Evolutionary conservation across 306 rosid species (phyloP).

Genomic region (Fragaria vesca): DNA sequence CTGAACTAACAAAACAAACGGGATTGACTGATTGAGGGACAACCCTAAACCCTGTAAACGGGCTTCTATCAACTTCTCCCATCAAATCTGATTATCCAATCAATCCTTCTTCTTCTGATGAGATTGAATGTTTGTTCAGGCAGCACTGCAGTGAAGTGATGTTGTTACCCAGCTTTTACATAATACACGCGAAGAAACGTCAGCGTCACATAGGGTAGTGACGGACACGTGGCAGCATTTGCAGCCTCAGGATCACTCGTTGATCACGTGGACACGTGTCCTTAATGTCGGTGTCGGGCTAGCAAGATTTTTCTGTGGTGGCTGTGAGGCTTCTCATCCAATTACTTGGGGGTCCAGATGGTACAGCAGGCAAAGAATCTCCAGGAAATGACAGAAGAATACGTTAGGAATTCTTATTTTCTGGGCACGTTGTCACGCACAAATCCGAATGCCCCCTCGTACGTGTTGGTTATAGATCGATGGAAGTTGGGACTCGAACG

Average conservation of each 20-base stretch:
- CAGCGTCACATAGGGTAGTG: not conserved
- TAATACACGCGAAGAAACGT: not conserved
- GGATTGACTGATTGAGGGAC: not conserved
- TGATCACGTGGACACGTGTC: slow-evolving; percentile 26
- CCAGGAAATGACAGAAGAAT: not conserved
- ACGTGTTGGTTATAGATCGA: too few relatives aligned
- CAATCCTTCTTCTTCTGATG: not conserved
- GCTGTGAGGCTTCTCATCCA: slow-evolving; percentile 11
- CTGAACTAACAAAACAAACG: not conserved
- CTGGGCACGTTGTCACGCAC: too few relatives aligned
- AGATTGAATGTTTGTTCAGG: not conserved
- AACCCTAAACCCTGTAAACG: not conserved
- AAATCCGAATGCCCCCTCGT: too few relatives aligned
- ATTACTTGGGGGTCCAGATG: not conserved
- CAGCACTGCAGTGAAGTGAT: not conserved
- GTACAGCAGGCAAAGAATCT: not conserved
- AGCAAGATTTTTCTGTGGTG: slow-evolving; percentile 13
- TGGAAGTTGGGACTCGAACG: not conserved
- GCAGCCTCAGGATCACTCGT: slow-evolving; percentile 10
- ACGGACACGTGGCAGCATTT: slow-evolving; percentile 9
- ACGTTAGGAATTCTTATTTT: not conserved
- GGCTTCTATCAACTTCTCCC: not conserved
- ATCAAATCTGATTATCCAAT: not conserved
- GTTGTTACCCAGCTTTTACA: not conserved
- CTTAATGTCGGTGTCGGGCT: not conserved